Evolutionary conservation across 768 basidiomycete species (phyloP), one percentile per base, ranked within the genome.

Genomic region (Boletales sp.): DNA sequence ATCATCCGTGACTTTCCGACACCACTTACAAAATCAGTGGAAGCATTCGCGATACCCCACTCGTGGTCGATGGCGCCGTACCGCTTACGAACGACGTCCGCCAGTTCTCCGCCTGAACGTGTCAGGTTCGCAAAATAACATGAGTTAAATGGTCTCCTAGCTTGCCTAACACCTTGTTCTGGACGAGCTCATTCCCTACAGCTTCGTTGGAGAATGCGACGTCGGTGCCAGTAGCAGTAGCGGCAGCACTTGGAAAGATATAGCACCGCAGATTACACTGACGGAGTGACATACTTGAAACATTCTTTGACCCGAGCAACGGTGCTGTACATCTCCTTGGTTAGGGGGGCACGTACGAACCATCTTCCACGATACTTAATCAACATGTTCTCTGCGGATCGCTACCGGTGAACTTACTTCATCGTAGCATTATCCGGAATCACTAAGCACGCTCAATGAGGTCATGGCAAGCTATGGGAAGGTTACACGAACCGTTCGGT

Each of bases 341-440:
- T 75, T 0, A 80, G 79, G 4, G 87, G 84, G 0, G 86, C 87
- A 18, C 90, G 85, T 5, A 90, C 80, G 55, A 82, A 82, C 71
- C 83, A 93, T 6, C 83, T 85, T 51, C 15, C 21, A 49, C 17
- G 30, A 18, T 35, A 15, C 28, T 41, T 17, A 5, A 32, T 55
- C 40, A 33, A 25, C 21, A 18, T 25, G 4, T 28, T 5, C 17
- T 3, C 7, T 7, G 10, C 9, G 10, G 10, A 35, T 30, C 4
- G 31, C 8, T 28, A n/a, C 10, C 4, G 25, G 15, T 30, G 19
- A 1, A 63, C 82, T 50, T 61, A 86, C 87, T 72, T 67, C 70
- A 89, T 81, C 56, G 82, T 84, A 2, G 87, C 75, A 60, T 90
- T 84, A 62, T 91, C 89, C 0, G 91, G 91, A 43, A 90, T 89